A percentile compares a stretch with the other conserved stretches of the same genome.
Evolutionary conservation across 2,329 filamentous ascomycete genomes (phyloP).

Genomic region (Claviceps monticola): DNA sequence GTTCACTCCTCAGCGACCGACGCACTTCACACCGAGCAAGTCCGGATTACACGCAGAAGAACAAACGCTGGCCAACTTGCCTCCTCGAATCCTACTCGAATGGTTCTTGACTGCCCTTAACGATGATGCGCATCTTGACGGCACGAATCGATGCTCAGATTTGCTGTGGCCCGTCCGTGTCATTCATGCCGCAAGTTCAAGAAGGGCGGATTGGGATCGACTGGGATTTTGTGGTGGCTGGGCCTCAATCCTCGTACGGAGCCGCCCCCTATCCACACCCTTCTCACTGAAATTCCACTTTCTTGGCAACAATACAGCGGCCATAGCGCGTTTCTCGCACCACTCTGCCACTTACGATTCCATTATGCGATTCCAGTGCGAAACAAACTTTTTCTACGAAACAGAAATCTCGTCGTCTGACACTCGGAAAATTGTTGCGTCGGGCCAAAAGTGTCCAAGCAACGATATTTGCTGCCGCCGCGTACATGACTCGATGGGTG

Average conservation of each 20-base stretch:
- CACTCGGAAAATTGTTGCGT: too few relatives aligned
- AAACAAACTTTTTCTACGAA: slow-evolving; percentile 5
- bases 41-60: too few relatives aligned
- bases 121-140: background rate
- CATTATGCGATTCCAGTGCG: slow-evolving; percentile 5
- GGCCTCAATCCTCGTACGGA: slow-evolving; percentile 7
- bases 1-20: too few relatives aligned
- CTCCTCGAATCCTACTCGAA: background rate
- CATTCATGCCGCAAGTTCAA: background rate
- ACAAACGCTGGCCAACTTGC: background rate
- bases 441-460: too few relatives aligned
- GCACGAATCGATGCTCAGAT: background rate
- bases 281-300: slow-evolving; percentile 12
- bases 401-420: too few relatives aligned
- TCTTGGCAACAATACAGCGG: slow-evolving; percentile 6
- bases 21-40: too few relatives aligned
- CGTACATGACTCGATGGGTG: background rate
- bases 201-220: background rate
- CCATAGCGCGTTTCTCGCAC: slow-evolving; percentile 9
- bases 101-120: background rate
- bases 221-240: slow-evolving; percentile 7
- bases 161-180: background rate
- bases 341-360: slow-evolving; percentile 2
- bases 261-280: slow-evolving; percentile 9
- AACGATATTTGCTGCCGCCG: too few relatives aligned